A percentile compares a stretch with the other conserved stretches of the same genome.
Evolutionary conservation across 306 rosid species (phyloP).

Genomic region (Cicer chorassanicum): DNA sequence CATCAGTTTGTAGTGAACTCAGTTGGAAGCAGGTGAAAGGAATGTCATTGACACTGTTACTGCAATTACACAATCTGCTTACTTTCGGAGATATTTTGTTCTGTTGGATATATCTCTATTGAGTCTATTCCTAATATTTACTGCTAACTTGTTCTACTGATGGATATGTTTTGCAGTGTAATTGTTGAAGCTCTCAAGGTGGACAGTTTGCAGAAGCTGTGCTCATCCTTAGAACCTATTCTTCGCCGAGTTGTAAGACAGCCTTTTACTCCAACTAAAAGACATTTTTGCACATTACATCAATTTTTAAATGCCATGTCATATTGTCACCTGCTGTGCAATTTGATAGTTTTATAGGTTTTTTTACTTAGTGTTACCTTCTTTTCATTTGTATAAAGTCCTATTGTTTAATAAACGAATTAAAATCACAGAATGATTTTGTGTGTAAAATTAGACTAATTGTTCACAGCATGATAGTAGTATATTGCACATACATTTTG

Average conservation of each 20-base stretch:
- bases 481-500: constrained; percentile 12
- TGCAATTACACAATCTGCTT: constrained; percentile 24
- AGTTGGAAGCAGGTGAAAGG: constrained; percentile 33
- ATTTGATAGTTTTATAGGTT: constrained; percentile 8
- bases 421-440: background rate
- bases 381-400: background rate
- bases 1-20: background rate
- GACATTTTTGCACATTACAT: background rate
- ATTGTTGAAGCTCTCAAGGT: constrained; percentile 84
- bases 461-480: constrained; percentile 5
- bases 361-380: background rate
- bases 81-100: constrained; percentile 14
- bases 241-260: constrained; percentile 82
- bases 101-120: background rate
- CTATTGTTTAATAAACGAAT: background rate
- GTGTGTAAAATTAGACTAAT: background rate
- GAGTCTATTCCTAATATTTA: background rate
- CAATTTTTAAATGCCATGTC: constrained; percentile 16
- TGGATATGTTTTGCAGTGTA: constrained; percentile 57
- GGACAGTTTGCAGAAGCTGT: constrained; percentile 83
- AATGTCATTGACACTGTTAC: constrained; percentile 11
- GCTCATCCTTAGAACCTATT: constrained; percentile 81
- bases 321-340: constrained; percentile 7
- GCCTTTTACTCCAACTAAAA: constrained; percentile 4
- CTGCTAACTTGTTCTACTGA: constrained; percentile 12